phyloP scores from a whole-genome alignment of 225 moss, liverwort and hornwort genomes.

The Rhytidiadelphus loreus region DNA sequence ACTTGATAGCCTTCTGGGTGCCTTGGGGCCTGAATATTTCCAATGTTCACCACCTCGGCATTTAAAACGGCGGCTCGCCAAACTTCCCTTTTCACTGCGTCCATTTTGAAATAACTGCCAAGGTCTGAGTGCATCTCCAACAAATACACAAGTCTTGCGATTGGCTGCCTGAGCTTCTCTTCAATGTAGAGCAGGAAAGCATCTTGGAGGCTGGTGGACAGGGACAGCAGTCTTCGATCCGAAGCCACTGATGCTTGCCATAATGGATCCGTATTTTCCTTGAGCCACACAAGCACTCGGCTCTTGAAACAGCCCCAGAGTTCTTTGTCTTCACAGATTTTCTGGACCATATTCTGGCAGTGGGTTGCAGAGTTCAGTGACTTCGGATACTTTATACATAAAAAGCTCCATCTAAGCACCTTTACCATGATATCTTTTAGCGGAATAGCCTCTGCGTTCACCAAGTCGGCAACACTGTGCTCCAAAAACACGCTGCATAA shows the following conservation, averaged over 20 bases:
- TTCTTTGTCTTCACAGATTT: slow-evolving; percentile 31
- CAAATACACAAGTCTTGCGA: slow-evolving; percentile 38
- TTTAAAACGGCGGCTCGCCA: slow-evolving; percentile 27
- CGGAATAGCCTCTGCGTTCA: slow-evolving; percentile 27
- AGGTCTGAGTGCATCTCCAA: slow-evolving; percentile 33
- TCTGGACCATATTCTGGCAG: slow-evolving; percentile 35
- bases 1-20: slow-evolving; percentile 49
- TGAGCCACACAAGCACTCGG: slow-evolving; percentile 24
- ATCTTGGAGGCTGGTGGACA: slow-evolving; percentile 46
- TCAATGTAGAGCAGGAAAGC: slow-evolving; percentile 43
- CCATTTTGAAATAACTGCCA: slow-evolving; percentile 41
- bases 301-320: slow-evolving; percentile 34
- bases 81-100: slow-evolving; percentile 14
- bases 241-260: slow-evolving; percentile 58
- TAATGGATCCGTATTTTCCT: slow-evolving; percentile 11
- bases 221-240: slow-evolving; percentile 22
- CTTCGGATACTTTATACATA: slow-evolving; percentile 46
- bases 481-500: slow-evolving; percentile 42
- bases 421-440: slow-evolving; percentile 40
- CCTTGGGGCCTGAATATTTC: slow-evolving; percentile 22
- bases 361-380: slow-evolving; percentile 23
- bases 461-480: slow-evolving; percentile 27
- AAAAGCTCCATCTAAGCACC: slow-evolving; percentile 51
- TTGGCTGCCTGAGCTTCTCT: slow-evolving; percentile 30
- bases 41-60: slow-evolving; percentile 14